Evolutionary conservation across 1,284 basidiomycete genomes (phyloP).

Genomic region (Tilletia walkeri): DNA sequence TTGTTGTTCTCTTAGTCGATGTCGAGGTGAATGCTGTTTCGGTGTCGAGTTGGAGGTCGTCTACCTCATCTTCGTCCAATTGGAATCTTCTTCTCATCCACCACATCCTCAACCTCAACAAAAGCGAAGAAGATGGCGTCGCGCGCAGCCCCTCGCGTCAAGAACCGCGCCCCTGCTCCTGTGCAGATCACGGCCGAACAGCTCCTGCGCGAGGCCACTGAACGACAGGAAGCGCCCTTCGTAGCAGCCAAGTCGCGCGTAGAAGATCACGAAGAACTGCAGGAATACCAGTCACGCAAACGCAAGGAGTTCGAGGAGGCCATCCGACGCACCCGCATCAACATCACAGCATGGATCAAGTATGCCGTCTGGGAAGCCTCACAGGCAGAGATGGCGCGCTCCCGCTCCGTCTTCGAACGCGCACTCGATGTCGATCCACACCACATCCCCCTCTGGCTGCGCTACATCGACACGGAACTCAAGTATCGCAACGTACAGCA

Average conservation of each 20-base stretch:
- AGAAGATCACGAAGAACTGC: conserved; percentile 94
- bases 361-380: conserved; percentile 77
- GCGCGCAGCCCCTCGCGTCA: conserved; percentile 65
- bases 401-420: conserved; percentile 91
- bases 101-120: too few relatives aligned
- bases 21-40: neutral
- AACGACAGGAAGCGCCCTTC: conserved; percentile 87
- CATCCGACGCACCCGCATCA: conserved; percentile 82
- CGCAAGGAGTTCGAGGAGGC: conserved; percentile 95
- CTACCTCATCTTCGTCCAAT: neutral
- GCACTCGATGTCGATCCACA: conserved; percentile 92
- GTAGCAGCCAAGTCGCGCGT: conserved; percentile 61
- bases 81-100: too few relatives aligned
- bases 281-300: conserved; percentile 91
- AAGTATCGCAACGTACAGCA: conserved; percentile 96
- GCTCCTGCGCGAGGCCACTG: conserved; percentile 94
- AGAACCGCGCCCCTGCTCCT: conserved; percentile 88
- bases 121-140: conserved; percentile 4
- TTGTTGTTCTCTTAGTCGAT: neutral
- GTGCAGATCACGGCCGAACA: conserved; percentile 98
- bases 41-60: neutral
- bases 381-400: conserved; percentile 71
- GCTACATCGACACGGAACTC: conserved; percentile 97
- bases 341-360: conserved; percentile 70
- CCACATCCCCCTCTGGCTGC: conserved; percentile 85